These are phyloP conservation scores for Pelargonium myrrhifolium DNA, from an alignment of 441 rosid species.

Conservation along the genomic window DNA sequence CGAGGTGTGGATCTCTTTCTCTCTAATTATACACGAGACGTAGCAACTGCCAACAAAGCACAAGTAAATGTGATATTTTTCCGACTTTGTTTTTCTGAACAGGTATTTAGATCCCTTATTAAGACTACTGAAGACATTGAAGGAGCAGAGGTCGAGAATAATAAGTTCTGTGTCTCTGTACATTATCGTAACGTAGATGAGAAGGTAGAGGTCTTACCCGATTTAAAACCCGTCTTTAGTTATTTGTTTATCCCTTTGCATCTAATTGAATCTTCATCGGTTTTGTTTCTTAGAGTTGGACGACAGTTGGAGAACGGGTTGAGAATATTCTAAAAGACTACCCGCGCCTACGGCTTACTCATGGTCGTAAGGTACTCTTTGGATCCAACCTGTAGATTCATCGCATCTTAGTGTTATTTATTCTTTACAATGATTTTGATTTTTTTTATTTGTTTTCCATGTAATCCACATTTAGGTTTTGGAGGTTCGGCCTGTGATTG, in stretches of 20 bases:
- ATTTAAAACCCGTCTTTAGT: not conserved
- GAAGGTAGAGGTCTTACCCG: conserved; percentile 35
- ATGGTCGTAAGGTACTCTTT: conserved; percentile 77
- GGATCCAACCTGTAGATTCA: not conserved
- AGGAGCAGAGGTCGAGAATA: conserved; percentile 78
- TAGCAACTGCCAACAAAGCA: not conserved
- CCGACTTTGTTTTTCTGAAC: conserved; percentile 15
- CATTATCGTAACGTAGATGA: conserved; percentile 90
- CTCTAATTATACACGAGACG: not conserved
- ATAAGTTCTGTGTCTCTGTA: conserved; percentile 85
- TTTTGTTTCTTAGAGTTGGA: conserved; percentile 53
- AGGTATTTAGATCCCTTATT: conserved; percentile 61
- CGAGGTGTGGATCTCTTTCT: conserved; percentile 38
- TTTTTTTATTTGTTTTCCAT: not conserved
- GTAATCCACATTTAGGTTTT: conserved; percentile 42
- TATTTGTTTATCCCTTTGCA: not conserved
- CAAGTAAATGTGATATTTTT: not conserved
- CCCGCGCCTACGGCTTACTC: conserved; percentile 65
- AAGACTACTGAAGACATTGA: conserved; percentile 53
- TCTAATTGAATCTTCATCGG: not conserved
- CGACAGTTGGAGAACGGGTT: conserved; percentile 50
- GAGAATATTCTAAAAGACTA: conserved; percentile 46
- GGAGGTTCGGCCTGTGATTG: conserved; percentile 83
- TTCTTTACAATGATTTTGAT: not conserved
- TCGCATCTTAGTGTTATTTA: not conserved